A percentile compares a stretch with the other conserved stretches of the same genome.
These are phyloP conservation scores for Amaranthus tricolor DNA, from an alignment of 179 eudicot genomes.

Conservation along the genomic window DNA sequence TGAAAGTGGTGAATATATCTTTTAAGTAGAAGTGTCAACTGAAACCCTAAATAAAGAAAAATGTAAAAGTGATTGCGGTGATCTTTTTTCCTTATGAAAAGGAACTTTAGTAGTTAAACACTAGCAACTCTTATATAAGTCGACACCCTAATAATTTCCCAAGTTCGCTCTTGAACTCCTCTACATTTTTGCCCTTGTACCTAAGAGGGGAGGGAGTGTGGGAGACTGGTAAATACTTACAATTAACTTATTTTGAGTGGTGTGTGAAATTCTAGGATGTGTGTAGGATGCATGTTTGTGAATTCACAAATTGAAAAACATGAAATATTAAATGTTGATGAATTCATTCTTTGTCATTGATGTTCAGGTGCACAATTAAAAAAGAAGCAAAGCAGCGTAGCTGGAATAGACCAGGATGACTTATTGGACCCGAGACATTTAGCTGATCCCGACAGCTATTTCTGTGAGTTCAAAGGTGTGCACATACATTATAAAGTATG, in stretches of 20 bases:
- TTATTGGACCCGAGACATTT: slow-evolving; percentile 56
- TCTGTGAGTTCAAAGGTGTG: slow-evolving; percentile 80
- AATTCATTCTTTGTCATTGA: slow-evolving; percentile 3
- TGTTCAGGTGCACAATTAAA: slow-evolving; percentile 32
- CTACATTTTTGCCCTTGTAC: too few species aligned
- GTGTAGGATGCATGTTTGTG: background rate
- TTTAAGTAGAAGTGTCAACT: too few species aligned
- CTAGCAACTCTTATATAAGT: too few species aligned
- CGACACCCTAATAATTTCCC: too few species aligned
- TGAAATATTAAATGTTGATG: background rate
- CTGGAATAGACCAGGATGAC: slow-evolving; percentile 89
- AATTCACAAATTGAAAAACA: background rate
- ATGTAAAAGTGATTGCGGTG: too few species aligned
- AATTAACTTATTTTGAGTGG: background rate
- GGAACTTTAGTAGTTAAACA: too few species aligned
- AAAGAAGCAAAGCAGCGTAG: slow-evolving; percentile 51
- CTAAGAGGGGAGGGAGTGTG: too few species aligned
- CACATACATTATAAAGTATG: slow-evolving; percentile 75
- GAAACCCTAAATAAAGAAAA: too few species aligned
- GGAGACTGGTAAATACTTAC: too few species aligned
- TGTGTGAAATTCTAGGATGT: background rate
- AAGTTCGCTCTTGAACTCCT: too few species aligned
- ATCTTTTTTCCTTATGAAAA: too few species aligned
- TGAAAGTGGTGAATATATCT: too few species aligned
- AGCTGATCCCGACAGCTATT: slow-evolving; percentile 89